A percentile compares a stretch with the other conserved stretches of the same genome.
Conservation (phyloP, 176 grass and related monocot species). For the Cymbopogon citratus region DNA sequence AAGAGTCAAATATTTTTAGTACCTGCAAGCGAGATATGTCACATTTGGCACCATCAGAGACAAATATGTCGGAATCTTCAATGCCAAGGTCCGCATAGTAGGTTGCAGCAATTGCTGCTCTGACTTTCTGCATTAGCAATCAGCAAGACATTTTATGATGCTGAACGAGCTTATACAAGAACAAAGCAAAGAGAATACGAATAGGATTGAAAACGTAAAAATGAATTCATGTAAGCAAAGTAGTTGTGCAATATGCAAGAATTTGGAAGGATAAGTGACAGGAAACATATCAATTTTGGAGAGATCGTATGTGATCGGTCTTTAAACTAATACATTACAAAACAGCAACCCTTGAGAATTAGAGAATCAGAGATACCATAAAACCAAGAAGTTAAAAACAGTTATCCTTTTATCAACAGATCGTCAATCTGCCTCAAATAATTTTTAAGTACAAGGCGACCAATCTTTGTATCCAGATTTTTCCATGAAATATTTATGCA, state of each 20-base stretch:
- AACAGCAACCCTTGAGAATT: background rate
- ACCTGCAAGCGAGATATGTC: constrained; percentile 97
- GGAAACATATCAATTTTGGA: background rate
- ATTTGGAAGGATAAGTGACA: background rate
- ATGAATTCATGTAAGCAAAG: too few species aligned
- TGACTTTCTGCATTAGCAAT: constrained; percentile 64
- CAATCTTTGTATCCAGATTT: background rate
- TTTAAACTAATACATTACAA: background rate
- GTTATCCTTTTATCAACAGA: background rate
- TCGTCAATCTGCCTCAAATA: background rate
- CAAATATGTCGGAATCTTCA: constrained; percentile 81
- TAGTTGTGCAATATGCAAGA: background rate
- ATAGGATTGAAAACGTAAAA: background rate
- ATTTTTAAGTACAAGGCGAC: background rate
- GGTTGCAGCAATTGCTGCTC: constrained; percentile 72
- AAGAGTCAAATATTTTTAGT: background rate
- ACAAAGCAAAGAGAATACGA: background rate
- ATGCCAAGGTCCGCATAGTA: constrained; percentile 84
- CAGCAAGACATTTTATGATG: constrained; percentile 1
- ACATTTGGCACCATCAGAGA: constrained; percentile 99
- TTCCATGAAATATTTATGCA: background rate
- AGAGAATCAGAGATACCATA: background rate
- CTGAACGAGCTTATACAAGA: background rate
- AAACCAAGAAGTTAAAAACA: background rate
- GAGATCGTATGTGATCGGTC: background rate